Conservation (phyloP, 140 eudicot genomes). For the Stevia rebaudiana region DNA sequence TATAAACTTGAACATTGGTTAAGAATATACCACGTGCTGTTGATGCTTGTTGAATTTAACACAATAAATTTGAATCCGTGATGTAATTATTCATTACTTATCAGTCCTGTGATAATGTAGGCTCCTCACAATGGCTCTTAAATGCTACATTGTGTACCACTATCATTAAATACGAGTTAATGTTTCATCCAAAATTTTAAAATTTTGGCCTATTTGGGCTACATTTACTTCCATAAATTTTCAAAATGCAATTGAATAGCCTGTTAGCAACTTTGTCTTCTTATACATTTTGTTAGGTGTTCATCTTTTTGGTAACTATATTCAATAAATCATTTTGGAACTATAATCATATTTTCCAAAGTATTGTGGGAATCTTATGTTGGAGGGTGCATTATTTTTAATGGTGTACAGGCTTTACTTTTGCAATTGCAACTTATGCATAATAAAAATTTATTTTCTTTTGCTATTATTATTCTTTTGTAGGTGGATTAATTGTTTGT, state of each 20-base stretch:
- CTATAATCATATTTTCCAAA: slow-evolving; percentile 19
- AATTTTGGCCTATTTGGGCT: not conserved
- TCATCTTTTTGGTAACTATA: too few relatives aligned
- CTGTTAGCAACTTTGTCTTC: not conserved
- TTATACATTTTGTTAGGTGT: not conserved
- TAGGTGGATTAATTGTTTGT: slow-evolving; percentile 35
- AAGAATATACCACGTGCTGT: not conserved
- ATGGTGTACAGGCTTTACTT: slow-evolving; percentile 22
- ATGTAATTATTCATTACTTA: slow-evolving; percentile 14
- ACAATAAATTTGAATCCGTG: not conserved
- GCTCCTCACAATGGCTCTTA: not conserved
- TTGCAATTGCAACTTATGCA: slow-evolving; percentile 16
- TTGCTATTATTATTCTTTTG: slow-evolving; percentile 18
- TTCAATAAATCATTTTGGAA: too few relatives aligned
- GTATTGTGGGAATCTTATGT: slow-evolving; percentile 32
- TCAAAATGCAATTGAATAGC: not conserved
- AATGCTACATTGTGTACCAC: slow-evolving; percentile 1
- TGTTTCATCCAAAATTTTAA: not conserved
- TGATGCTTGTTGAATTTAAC: slow-evolving; percentile 1
- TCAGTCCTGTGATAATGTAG: slow-evolving; percentile 17
- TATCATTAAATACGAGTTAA: not conserved
- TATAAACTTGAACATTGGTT: not conserved
- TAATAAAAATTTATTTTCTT: slow-evolving; percentile 27
- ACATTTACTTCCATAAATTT: not conserved
- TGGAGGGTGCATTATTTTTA: slow-evolving; percentile 16